These are phyloP conservation scores for Eutrema heterophyllum DNA, from an alignment of 345 rosid species.

Conservation along the genomic window DNA sequence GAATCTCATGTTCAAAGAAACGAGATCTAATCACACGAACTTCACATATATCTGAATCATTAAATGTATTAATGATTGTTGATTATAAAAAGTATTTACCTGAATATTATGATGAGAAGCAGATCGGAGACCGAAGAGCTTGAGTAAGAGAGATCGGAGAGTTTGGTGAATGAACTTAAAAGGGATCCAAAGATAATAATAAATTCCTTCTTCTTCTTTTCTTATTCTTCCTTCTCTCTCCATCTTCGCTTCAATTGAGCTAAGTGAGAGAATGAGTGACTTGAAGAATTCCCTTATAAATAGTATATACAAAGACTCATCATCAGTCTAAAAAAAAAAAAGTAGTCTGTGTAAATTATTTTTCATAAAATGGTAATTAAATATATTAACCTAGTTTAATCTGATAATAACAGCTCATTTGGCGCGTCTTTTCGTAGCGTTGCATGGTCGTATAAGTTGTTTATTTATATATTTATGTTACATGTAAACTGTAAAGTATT, in stretches of 20 bases:
- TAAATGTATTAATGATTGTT: background rate
- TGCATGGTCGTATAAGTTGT: background rate
- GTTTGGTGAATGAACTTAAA: slow-evolving; percentile 13
- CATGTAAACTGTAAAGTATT: background rate
- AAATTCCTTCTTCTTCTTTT: slow-evolving; percentile 5
- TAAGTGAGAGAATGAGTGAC: slow-evolving; percentile 14
- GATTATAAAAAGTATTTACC: background rate
- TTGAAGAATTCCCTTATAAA: background rate
- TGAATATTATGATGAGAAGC: background rate
- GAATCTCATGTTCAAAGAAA: background rate
- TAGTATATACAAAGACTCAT: background rate
- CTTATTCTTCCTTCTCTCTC: slow-evolving; percentile 9
- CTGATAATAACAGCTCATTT: slow-evolving; percentile 10
- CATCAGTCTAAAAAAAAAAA: background rate
- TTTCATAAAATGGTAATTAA: background rate
- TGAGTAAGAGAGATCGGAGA: slow-evolving; percentile 28
- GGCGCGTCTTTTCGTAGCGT: slow-evolving; percentile 11
- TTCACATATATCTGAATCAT: background rate
- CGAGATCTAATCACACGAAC: background rate
- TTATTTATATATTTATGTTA: background rate
- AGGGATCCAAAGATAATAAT: slow-evolving; percentile 23
- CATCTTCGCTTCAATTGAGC: slow-evolving; percentile 1
- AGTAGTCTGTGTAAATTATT: background rate
- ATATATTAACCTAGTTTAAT: background rate
- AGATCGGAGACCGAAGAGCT: slow-evolving; percentile 4